phyloP scores from a whole-genome alignment of 192 early-diverging fungal species.

The Mycoemilia scoparia region DNA sequence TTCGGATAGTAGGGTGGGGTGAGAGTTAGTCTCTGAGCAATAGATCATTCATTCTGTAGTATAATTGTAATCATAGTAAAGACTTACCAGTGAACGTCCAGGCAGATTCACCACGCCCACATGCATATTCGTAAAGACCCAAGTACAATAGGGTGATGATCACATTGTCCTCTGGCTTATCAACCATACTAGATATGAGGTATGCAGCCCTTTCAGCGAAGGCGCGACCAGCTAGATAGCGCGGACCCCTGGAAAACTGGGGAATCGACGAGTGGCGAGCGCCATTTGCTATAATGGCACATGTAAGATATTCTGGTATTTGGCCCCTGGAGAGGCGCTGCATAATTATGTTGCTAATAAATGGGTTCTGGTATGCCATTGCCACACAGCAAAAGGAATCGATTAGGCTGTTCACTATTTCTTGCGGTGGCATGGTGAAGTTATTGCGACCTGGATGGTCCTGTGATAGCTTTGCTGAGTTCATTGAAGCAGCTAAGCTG shows the following conservation, averaged over 20 bases:
- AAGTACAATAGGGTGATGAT: constrained; percentile 22
- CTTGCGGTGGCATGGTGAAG: too few relatives aligned
- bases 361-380: too few relatives aligned
- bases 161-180: constrained; percentile 26
- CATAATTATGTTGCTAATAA: too few relatives aligned
- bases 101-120: constrained; percentile 29
- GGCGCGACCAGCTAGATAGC: constrained; percentile 25
- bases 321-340: constrained; percentile 19
- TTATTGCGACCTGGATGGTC: too few relatives aligned
- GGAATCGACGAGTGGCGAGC: constrained; percentile 25
- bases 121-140: constrained; percentile 29
- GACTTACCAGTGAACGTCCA: constrained; percentile 23
- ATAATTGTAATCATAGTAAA: too few relatives aligned
- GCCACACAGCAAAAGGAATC: too few relatives aligned
- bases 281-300: constrained; percentile 15
- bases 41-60: too few relatives aligned
- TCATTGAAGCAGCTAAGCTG: too few relatives aligned
- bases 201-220: constrained; percentile 25
- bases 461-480: too few relatives aligned
- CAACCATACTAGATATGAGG: constrained; percentile 19
- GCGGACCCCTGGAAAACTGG: constrained; percentile 21
- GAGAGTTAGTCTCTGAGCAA: too few relatives aligned
- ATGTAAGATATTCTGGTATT: constrained; percentile 23
- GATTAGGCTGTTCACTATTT: too few relatives aligned
- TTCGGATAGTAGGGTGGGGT: too few relatives aligned